These are phyloP conservation scores for Leccinellum rugosiceps DNA, from an alignment of 768 basidiomycete species.

Conservation along the genomic window DNA sequence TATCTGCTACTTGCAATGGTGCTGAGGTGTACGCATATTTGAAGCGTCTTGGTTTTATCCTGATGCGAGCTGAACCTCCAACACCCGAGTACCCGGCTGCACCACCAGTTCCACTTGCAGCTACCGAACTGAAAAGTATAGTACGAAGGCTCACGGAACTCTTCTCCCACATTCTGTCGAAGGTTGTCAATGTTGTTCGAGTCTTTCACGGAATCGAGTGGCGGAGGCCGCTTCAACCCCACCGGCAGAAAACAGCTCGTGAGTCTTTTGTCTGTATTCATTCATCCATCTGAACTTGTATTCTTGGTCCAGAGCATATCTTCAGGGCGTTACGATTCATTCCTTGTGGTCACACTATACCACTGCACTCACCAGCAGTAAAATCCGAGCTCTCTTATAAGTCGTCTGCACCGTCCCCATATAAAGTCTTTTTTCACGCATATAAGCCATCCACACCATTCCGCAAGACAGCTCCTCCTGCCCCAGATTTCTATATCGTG, in stretches of 20 bases:
- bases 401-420: constrained; percentile 30
- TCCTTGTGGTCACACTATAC: constrained; percentile 56
- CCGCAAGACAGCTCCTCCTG: constrained; percentile 70
- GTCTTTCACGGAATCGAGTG: constrained; percentile 38
- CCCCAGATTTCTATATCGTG: constrained; percentile 83
- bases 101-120: constrained; percentile 26
- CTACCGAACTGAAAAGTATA: constrained; percentile 4
- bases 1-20: not conserved
- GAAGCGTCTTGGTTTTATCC: constrained; percentile 85
- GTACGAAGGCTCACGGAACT: constrained; percentile 4
- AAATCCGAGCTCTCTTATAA: not conserved
- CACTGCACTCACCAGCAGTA: constrained; percentile 31
- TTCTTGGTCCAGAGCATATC: constrained; percentile 49
- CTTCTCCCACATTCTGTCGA: constrained; percentile 13
- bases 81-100: constrained; percentile 51
- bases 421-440: constrained; percentile 82
- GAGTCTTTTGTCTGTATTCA: constrained; percentile 15
- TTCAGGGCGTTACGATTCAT: constrained; percentile 73
- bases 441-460: constrained; percentile 90
- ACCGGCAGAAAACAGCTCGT: constrained; percentile 57
- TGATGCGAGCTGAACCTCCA: constrained; percentile 72
- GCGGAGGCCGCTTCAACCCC: constrained; percentile 61
- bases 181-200: not conserved
- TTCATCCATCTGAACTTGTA: not conserved
- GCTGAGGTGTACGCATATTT: constrained; percentile 87